phyloP scores from a whole-genome alignment of 805 yeast species.

The Saccharomycopsis sp. region DNA sequence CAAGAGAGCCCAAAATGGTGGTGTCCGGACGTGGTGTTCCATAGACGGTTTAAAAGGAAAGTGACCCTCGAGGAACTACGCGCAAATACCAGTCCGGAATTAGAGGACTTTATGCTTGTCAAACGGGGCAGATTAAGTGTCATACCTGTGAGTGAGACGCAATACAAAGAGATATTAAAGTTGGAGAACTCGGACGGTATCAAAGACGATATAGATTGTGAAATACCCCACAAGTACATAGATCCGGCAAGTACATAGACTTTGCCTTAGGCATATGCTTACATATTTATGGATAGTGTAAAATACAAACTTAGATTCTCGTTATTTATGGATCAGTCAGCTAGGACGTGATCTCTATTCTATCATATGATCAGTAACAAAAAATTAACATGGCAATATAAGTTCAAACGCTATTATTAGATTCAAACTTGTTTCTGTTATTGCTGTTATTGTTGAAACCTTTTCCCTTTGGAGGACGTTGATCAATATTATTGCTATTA shows the following conservation, averaged over 20 bases:
- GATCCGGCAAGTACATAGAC: neutral
- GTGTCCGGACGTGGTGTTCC: constrained; percentile 45
- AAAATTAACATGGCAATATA: constrained; percentile 4
- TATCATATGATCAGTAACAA: neutral
- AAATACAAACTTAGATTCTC: neutral
- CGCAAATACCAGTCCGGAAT: constrained; percentile 23
- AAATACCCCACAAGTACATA: constrained; percentile 15
- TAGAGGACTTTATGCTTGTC: constrained; percentile 32
- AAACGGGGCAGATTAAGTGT: constrained; percentile 48
- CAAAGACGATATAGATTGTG: constrained; percentile 31
- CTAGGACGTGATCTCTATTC: neutral
- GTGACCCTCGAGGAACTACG: constrained; percentile 37
- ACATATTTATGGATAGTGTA: too few relatives aligned
- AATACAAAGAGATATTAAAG: constrained; percentile 35
- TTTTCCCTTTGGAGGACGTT: neutral
- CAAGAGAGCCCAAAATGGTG: constrained; percentile 46
- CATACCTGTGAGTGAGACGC: constrained; percentile 39
- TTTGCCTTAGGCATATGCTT: too few relatives aligned
- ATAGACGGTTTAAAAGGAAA: constrained; percentile 37
- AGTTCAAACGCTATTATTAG: neutral
- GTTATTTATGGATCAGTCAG: neutral
- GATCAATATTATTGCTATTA: neutral
- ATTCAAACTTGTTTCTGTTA: constrained; percentile 2
- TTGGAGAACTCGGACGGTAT: constrained; percentile 30
- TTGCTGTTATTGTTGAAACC: constrained; percentile 1